Base-by-base conservation (phyloP, 1,284 basidiomycete species). In the Trichosporon sp. region DNA sequence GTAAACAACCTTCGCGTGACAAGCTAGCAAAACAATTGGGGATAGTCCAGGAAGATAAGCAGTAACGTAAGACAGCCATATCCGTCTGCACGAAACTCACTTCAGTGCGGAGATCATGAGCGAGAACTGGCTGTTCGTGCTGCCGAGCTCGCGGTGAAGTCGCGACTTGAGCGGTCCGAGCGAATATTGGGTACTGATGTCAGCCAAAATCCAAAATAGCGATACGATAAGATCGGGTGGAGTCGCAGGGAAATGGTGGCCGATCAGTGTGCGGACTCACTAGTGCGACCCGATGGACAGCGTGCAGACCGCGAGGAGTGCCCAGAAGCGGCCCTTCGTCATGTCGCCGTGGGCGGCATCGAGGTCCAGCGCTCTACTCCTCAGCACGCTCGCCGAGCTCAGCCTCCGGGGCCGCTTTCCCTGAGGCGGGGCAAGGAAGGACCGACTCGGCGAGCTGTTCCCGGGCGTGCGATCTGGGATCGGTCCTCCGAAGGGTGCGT, bases 211-310 rank as follows among this genome's bases (percentile, higher is more conserved):
- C 38, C 38, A 37, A 66, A 54, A 64, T 46, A 68, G 65, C 37
- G 6, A 40, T 66, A 65, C 38, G 40, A 32, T 7, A 19, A 35
- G 32, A 31, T 66, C 6, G 26, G 14, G 54, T 43, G 21, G 67
- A 19, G 43, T 64, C n/a, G 16, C 16, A 2, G 8, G 19, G 46
- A 32, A 21, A 31, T 14, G 14, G 1, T 4, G 6, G 19, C 21
- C 21, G 19, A 46, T 26, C 26, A 26, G 46, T 37, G 46, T 12
- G 35, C 43, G 54, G 43, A 83, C 88, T 72, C 77, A 91, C 91
- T 91, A 92, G 78, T 92, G 91, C 73, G 88, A 89, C 31, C 91
- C 91, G 56, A 92, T 85, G 74, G 90, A 91, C 76, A 92, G 81
- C 59, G 88, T 89, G 78, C 91, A 92, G 31, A 91, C 90, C 74